Base-by-base conservation (phyloP, 116 monocot species). In the Phalaenopsis hybrid region DNA sequence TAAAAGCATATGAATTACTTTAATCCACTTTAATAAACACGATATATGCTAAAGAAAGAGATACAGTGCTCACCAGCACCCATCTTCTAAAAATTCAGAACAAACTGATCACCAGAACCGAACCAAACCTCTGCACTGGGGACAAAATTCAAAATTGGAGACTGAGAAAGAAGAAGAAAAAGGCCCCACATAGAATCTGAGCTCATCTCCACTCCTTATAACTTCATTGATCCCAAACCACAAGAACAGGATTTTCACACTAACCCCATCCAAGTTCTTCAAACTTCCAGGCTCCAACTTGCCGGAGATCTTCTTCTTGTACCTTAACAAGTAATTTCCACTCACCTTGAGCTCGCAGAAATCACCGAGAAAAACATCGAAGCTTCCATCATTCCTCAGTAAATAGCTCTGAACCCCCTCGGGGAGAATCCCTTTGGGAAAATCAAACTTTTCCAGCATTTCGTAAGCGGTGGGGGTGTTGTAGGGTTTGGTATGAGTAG, bases 351-450 rank as follows among this genome's bases (percentile, higher is more conserved):
- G 90, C 77, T 86, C 83, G 76, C 93, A 93, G 37, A 84, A 72
- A 11, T 77, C 65, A 41, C 37, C 46, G 49, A 91, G 77, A 78
- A 69, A 88, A 17, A 91, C 88, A 48, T 91, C 88, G 57, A 93
- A 93, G 78, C 76, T 89, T 23, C 88, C 91, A 31, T 91, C 91
- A 0, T 23, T 6, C 41, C 43, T 79, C 52, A 91, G 81, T 3
- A 80, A 80, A 82, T 88, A 93, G 84, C 86, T 85, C 57, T 86
- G 70, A 12, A 86, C 93, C 20, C 93, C 91, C 61, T 76, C 67
- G 1, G 93, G 93, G 75, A 93, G 93, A 74, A 91, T 86, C 28
- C 89, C 93, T 31, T 44, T 77, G 0, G 91, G 91, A 72, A 93
- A 83, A 74, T 81, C 72, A 82, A 81, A 84, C 9, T 55, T 33